Conservation (phyloP, 1,284 basidiomycete species). For the Irpex sp. region DNA sequence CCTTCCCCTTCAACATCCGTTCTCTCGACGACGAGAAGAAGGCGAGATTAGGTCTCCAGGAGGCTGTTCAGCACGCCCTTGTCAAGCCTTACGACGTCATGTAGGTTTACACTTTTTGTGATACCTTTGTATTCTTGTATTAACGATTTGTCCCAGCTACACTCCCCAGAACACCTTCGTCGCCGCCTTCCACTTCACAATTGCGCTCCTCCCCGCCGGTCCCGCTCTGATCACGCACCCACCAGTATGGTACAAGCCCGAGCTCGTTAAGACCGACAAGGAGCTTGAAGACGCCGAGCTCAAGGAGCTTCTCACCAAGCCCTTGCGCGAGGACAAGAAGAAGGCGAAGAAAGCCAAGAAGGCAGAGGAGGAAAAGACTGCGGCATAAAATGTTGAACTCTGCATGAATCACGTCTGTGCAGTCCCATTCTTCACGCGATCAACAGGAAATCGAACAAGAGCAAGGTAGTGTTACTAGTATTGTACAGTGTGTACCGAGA, state of each 20-base stretch:
- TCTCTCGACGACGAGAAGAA: slow-evolving; percentile 94
- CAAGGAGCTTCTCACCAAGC: slow-evolving; percentile 75
- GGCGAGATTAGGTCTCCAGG: slow-evolving; percentile 91
- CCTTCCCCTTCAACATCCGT: slow-evolving; percentile 97
- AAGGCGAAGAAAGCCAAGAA: slow-evolving; percentile 80
- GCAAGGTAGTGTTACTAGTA: background rate
- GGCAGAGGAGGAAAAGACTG: slow-evolving; percentile 34
- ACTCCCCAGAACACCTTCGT: slow-evolving; percentile 80
- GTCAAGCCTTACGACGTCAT: slow-evolving; percentile 89
- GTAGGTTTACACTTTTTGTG: slow-evolving; percentile 40
- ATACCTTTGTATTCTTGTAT: background rate
- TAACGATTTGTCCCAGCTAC: slow-evolving; percentile 45
- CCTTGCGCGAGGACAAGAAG: slow-evolving; percentile 89
- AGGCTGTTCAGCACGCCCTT: slow-evolving; percentile 91
- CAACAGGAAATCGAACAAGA: background rate
- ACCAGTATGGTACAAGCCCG: slow-evolving; percentile 90
- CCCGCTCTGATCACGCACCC: slow-evolving; percentile 84
- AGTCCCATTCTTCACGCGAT: too few relatives aligned
- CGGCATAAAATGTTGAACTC: background rate
- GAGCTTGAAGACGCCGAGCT: slow-evolving; percentile 85
- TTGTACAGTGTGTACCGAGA: background rate
- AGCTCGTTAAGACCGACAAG: slow-evolving; percentile 87
- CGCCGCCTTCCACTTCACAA: slow-evolving; percentile 94
- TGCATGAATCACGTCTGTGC: background rate
- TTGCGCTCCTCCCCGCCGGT: slow-evolving; percentile 83